Percentiles rank a stretch among this genome's conserved stretches.
These are phyloP conservation scores for Coemansia sp. DNA, from an alignment of 192 early-diverging fungal genomes.

Conservation along the genomic window DNA sequence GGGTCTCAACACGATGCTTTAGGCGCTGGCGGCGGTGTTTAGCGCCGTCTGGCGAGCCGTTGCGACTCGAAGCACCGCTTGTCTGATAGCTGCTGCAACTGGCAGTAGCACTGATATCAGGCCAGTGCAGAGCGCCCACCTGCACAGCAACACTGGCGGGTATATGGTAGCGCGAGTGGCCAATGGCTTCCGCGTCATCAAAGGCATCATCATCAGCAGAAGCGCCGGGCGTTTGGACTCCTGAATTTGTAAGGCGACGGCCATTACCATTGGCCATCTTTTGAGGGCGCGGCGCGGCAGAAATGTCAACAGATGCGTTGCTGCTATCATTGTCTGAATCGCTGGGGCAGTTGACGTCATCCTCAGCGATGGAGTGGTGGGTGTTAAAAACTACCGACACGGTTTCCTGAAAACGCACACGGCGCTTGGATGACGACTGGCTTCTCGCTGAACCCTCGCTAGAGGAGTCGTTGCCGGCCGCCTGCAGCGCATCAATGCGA, in stretches of 20 bases:
- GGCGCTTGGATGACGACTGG: slow-evolving; percentile 49
- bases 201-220: slow-evolving; percentile 38
- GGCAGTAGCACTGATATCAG: neutral
- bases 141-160: slow-evolving; percentile 4
- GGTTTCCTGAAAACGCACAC: slow-evolving; percentile 49
- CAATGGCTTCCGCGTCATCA: slow-evolving; percentile 21
- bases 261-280: neutral
- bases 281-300: neutral
- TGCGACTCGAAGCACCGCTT: slow-evolving; percentile 30
- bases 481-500: slow-evolving; percentile 1
- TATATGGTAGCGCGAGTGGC: slow-evolving; percentile 29
- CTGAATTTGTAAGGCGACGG: neutral
- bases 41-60: slow-evolving; percentile 32
- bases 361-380: slow-evolving; percentile 19
- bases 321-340: slow-evolving; percentile 50
- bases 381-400: slow-evolving; percentile 50
- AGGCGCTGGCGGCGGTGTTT: slow-evolving; percentile 18
- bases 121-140: slow-evolving; percentile 14
- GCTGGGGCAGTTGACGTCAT: slow-evolving; percentile 11
- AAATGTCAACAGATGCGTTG: slow-evolving; percentile 30
- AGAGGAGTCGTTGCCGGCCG: slow-evolving; percentile 20
- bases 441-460: slow-evolving; percentile 42
- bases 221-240: neutral
- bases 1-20: slow-evolving; percentile 42
- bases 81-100: slow-evolving; percentile 20